A percentile compares a stretch with the other conserved stretches of the same genome.
Conservation (phyloP, 1,284 basidiomycete species). For the Mycena sp. region DNA sequence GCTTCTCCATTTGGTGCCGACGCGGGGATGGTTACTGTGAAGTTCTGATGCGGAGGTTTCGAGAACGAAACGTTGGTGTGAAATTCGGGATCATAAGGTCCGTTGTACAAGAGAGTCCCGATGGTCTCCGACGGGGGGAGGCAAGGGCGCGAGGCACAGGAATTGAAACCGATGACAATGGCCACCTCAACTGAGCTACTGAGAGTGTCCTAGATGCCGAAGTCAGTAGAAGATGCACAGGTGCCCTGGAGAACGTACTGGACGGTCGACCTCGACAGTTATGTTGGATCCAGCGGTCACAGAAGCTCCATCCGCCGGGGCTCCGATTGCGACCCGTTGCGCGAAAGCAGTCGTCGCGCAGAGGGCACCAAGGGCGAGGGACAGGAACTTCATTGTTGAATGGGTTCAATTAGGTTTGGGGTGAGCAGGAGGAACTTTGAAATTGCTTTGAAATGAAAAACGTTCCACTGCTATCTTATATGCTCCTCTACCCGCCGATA, state of each 20-base stretch:
- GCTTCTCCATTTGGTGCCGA: conserved; percentile 41
- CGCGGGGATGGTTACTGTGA: conserved; percentile 56
- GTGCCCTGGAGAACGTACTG: conserved; percentile 42
- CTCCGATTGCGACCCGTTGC: conserved; percentile 51
- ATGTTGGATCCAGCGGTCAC: conserved; percentile 48
- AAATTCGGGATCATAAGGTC: conserved; percentile 51
- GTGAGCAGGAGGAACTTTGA: no score
- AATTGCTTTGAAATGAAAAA: no score
- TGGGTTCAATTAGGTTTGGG: no score
- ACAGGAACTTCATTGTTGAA: conserved; percentile 20
- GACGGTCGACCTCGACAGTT: conserved; percentile 53
- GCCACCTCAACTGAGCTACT: conserved; percentile 15
- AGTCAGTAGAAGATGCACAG: not conserved
- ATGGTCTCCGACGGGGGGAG: conserved; percentile 43
- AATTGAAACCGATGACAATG: conserved; percentile 15
- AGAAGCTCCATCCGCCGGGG: conserved; percentile 44
- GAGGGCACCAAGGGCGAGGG: not conserved
- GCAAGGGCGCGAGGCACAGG: conserved; percentile 38
- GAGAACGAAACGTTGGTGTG: conserved; percentile 29
- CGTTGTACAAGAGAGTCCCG: conserved; percentile 55
- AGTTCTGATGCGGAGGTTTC: conserved; percentile 59
- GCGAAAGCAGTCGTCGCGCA: conserved; percentile 40
- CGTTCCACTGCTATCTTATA: no score
- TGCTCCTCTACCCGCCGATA: no score
- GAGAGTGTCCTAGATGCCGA: not conserved